Conservation (phyloP, 192 early-diverging fungal species). For the Coemansia sp. region DNA sequence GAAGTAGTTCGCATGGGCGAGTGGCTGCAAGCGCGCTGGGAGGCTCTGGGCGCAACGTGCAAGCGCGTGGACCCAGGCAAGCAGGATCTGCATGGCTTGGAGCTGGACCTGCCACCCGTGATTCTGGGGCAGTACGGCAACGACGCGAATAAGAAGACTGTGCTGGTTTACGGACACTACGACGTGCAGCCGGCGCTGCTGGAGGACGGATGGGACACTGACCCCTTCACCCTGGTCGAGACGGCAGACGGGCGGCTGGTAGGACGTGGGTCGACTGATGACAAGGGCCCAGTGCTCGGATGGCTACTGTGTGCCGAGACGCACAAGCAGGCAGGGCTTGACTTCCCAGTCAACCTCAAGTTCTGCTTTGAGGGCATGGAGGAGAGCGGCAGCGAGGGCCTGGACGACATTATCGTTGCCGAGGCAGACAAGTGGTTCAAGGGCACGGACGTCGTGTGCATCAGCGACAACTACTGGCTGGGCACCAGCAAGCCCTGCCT, state of each 20-base stretch:
- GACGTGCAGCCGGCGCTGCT: conserved; percentile 93
- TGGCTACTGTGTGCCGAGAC: conserved; percentile 97
- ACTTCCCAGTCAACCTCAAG: conserved; percentile 93
- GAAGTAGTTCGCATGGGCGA: conserved; percentile 90
- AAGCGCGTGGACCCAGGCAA: conserved; percentile 72
- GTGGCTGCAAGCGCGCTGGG: conserved; percentile 77
- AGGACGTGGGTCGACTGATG: conserved; percentile 93
- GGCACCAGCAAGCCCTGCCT: conserved; percentile 95
- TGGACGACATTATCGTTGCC: conserved; percentile 82
- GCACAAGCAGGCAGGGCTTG: conserved; percentile 85
- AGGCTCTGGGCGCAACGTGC: conserved; percentile 66
- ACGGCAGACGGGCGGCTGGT: conserved; percentile 79
- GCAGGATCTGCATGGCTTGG: conserved; percentile 78
- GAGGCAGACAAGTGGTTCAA: conserved; percentile 90
- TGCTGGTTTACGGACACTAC: conserved; percentile 97
- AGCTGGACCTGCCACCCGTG: conserved; percentile 85
- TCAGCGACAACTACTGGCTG: conserved; percentile 98
- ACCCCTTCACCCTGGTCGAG: conserved; percentile 89
- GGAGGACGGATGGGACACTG: conserved; percentile 87
- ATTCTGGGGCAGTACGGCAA: conserved; percentile 89
- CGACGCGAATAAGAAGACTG: conserved; percentile 91
- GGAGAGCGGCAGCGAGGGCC: conserved; percentile 87
- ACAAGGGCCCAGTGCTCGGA: conserved; percentile 97
- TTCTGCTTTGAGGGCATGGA: conserved; percentile 99
- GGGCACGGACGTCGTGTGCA: conserved; percentile 93